Evolutionary conservation across 768 basidiomycete species (phyloP).

Genomic region (Trametes sanguinea): DNA sequence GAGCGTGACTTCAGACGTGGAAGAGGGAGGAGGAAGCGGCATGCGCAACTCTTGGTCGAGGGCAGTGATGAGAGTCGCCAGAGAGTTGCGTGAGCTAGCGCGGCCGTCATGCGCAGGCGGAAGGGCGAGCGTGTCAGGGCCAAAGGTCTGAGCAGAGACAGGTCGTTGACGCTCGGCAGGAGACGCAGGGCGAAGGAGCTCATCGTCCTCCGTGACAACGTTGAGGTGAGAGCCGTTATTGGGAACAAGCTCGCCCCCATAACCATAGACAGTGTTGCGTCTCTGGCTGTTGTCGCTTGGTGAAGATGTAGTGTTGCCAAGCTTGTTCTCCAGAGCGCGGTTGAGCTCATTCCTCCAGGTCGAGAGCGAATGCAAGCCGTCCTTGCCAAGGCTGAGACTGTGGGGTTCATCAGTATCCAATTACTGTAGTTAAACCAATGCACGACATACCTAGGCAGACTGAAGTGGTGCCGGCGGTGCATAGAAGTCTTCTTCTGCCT

Average conservation of each 20-base stretch:
- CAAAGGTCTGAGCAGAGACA: constrained; percentile 20
- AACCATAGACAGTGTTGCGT: constrained; percentile 44
- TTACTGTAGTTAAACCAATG: too few species aligned
- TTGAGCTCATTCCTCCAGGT: constrained; percentile 58
- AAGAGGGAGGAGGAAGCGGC: constrained; percentile 45
- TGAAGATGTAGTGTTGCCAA: constrained; percentile 39
- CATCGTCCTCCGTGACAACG: constrained; percentile 46
- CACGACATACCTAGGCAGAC: constrained; percentile 58
- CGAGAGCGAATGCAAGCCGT: constrained; percentile 52
- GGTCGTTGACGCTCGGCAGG: constrained; percentile 16
- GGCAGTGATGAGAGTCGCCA: constrained; percentile 43
- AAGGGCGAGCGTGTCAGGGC: constrained; percentile 45
- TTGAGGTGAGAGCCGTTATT: constrained; percentile 33
- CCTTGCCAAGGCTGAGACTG: constrained; percentile 65
- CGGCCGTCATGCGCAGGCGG: constrained; percentile 50
- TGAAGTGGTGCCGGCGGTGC: constrained; percentile 65
- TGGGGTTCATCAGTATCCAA: constrained; percentile 1
- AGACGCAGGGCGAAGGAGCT: constrained; percentile 26
- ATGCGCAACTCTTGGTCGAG: constrained; percentile 33
- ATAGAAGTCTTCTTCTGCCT: constrained; percentile 46
- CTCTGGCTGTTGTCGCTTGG: constrained; percentile 45
- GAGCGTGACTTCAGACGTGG: constrained; percentile 61
- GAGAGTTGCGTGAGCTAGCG: constrained; percentile 54
- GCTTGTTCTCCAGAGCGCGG: constrained; percentile 47
- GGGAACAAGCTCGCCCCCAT: constrained; percentile 25